These are phyloP conservation scores for Cyphellophora attinorum DNA, from an alignment of 2,329 filamentous ascomycete genomes.

Conservation along the genomic window DNA sequence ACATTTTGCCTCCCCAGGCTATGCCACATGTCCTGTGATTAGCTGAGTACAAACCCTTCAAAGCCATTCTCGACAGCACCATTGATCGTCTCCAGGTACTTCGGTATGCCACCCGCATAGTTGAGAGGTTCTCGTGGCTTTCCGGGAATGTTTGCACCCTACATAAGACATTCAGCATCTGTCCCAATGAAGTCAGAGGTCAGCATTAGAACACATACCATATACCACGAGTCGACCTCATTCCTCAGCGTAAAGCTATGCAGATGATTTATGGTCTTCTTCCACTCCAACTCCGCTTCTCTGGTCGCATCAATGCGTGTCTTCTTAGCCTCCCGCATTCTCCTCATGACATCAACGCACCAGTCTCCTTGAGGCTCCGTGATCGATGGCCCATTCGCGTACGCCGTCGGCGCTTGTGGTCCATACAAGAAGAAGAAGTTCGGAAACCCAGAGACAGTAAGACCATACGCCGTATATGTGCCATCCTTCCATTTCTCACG, in stretches of 20 bases:
- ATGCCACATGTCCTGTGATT: too few species aligned
- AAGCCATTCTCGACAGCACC: neutral
- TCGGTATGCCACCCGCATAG: slow-evolving; percentile 23
- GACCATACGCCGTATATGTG: slow-evolving; percentile 28
- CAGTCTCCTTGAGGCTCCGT: slow-evolving; percentile 49
- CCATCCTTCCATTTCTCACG: slow-evolving; percentile 24
- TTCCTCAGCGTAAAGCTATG: neutral
- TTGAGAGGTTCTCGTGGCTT: slow-evolving; percentile 44
- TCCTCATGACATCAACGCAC: slow-evolving; percentile 38
- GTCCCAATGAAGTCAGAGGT: slow-evolving; percentile 31
- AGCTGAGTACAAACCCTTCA: too few species aligned
- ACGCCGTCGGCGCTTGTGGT: slow-evolving; percentile 39
- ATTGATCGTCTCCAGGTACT: slow-evolving; percentile 4
- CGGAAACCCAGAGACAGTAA: slow-evolving; percentile 30
- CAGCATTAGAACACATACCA: neutral
- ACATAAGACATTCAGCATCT: too few species aligned
- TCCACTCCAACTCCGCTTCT: slow-evolving; percentile 41
- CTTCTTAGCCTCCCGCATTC: slow-evolving; percentile 36
- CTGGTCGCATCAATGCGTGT: slow-evolving; percentile 41
- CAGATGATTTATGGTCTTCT: slow-evolving; percentile 30
- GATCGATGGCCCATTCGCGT: slow-evolving; percentile 46
- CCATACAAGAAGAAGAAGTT: slow-evolving; percentile 35
- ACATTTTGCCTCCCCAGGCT: too few species aligned
- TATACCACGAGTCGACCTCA: neutral
- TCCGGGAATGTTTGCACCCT: slow-evolving; percentile 46